phyloP scores from a whole-genome alignment of 441 rosid species.

The Mallotus japonicus region DNA sequence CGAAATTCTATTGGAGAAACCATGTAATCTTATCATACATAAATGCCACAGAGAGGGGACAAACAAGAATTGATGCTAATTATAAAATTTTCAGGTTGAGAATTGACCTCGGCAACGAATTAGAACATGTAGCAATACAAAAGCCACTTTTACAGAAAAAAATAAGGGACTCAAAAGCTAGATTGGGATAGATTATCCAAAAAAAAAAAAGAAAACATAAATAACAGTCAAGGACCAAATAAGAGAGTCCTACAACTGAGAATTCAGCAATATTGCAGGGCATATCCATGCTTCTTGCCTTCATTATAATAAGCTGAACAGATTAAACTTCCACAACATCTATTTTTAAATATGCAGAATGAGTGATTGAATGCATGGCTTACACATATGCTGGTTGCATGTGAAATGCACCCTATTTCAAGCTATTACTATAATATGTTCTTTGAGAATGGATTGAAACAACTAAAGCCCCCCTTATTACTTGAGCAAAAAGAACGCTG shows the following conservation, averaged over 20 bases:
- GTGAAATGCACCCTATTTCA: not conserved
- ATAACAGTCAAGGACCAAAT: not conserved
- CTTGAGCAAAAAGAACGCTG: not conserved
- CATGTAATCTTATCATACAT: slow-evolving; percentile 22
- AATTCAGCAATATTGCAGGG: not conserved
- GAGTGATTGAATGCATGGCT: not conserved
- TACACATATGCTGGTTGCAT: not conserved
- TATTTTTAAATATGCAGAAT: not conserved
- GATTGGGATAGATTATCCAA: not conserved
- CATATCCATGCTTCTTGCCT: not conserved
- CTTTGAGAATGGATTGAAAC: not conserved
- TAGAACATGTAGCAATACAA: not conserved
- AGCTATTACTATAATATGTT: not conserved
- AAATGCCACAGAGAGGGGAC: slow-evolving; percentile 18
- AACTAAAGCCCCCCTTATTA: slow-evolving; percentile 1
- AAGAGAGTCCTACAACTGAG: not conserved
- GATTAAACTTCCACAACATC: not conserved
- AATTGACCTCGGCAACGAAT: not conserved
- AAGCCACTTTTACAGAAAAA: not conserved
- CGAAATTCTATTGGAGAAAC: slow-evolving; percentile 61
- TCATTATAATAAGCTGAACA: not conserved
- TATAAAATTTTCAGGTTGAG: slow-evolving; percentile 9
- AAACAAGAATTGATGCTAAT: slow-evolving; percentile 26
- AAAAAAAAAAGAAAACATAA: not conserved
- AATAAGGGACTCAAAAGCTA: not conserved